Evolutionary conservation across 2,329 filamentous ascomycete species (phyloP).

Genomic region (Fonsecaea nubica): DNA sequence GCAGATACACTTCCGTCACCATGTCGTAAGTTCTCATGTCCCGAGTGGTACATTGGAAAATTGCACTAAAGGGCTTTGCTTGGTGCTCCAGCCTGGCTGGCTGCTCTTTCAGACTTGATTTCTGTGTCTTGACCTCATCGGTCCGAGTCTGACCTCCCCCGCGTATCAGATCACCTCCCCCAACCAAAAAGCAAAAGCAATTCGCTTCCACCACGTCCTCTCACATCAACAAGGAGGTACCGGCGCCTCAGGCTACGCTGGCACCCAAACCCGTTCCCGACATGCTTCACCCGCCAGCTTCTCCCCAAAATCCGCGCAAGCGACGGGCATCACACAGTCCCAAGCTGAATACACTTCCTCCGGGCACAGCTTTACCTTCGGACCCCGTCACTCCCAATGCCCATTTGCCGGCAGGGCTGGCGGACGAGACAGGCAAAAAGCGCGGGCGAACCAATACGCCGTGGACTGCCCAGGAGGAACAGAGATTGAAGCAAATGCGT

Average conservation of each 20-base stretch:
- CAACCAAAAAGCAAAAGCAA: conserved; percentile 34
- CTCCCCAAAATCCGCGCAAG: conserved; percentile 50
- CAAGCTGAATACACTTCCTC: conserved; percentile 36
- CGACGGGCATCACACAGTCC: conserved; percentile 49
- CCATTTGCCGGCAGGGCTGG: conserved; percentile 32
- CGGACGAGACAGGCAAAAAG: conserved; percentile 68
- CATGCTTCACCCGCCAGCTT: conserved; percentile 30
- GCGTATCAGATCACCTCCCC: conserved; percentile 29
- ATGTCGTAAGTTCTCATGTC: conserved; percentile 37
- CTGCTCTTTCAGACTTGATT: conserved; percentile 2
- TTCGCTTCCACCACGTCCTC: conserved; percentile 26
- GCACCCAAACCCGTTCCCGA: conserved; percentile 34
- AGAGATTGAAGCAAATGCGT: conserved; percentile 89
- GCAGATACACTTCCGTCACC: conserved; percentile 31
- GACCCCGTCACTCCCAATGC: conserved; percentile 22
- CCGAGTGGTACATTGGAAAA: conserved; percentile 31
- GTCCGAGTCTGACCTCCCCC: conserved; percentile 17
- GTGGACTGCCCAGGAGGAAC: conserved; percentile 94
- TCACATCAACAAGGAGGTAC: conserved; percentile 26
- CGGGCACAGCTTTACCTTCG: conserved; percentile 23
- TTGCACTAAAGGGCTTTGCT: conserved; percentile 16
- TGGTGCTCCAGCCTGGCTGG: conserved; percentile 1
- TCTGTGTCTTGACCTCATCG: neutral
- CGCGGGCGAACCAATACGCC: conserved; percentile 92
- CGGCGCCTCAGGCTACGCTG: conserved; percentile 29